Base-by-base conservation (phyloP, 768 basidiomycete genomes). In the Boletus insuetus region DNA sequence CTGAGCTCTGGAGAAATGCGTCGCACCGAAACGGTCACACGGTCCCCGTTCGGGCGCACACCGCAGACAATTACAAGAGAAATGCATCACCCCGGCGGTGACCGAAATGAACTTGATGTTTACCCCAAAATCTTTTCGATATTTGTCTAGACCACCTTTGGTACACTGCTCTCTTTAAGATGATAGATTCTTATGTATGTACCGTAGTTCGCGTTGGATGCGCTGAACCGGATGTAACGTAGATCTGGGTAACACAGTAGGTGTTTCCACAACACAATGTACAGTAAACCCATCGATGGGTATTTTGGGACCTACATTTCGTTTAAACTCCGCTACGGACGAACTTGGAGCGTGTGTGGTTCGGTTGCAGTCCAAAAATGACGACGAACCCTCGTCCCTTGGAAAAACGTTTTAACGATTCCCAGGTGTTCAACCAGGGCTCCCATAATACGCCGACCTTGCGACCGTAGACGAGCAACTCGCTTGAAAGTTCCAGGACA, bases 61-160 rank as follows among this genome's bases (percentile, higher is more conserved):
- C 60, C 6, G 46, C 40, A 60, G 76, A 73, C 60, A 73, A 76
- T 45, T 77, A 69, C 58, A 71, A 61, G 67, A 69, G 74, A 55
- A 69, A 72, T 54, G 75, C 75, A 43, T 75, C 78, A 65, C 69
- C 75, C 73, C 64, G 77, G 75, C 71, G 77, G 73, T 76, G 74
- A 79, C 37, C 45, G 49, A 38, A 14, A 54, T 54, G 46, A 59
- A 44, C 51, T 59, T 49, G 55, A 54, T 29, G 46, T 51, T 46
- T 22, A 42, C 35, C 26, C 44, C n/a, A 29, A 53, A 39, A 55
- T 20, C 12, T 47, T 53, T 58, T 44, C 31, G 41, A 38, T 24
- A 34, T 54, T 49, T 46, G 39, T 64, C 51, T 58, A 47, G 58
- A 60, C 57, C 59, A 49, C 29, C 17, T 29, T 60, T 44, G 48